Evolutionary conservation across 768 basidiomycete genomes (phyloP).

Genomic region (Boletus huronensis): DNA sequence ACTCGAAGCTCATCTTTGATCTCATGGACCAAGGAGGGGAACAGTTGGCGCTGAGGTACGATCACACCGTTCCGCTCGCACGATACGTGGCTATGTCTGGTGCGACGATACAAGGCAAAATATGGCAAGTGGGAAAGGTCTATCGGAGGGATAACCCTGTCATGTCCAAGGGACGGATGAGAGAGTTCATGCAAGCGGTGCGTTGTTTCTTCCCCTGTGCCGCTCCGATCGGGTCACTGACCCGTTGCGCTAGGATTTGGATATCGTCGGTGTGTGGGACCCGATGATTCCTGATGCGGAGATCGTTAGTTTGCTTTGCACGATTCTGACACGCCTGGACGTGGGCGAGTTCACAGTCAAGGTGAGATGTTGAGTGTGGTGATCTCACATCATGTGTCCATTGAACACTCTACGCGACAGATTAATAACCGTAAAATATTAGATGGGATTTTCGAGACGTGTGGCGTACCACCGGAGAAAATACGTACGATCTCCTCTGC

Average conservation of each 20-base stretch:
- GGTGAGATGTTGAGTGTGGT: conserved; percentile 37
- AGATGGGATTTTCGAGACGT: conserved; percentile 95
- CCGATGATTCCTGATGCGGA: conserved; percentile 98
- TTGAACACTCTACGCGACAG: conserved; percentile 37
- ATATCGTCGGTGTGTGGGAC: conserved; percentile 90
- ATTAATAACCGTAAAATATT: conserved; percentile 95
- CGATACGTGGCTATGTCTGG: conserved; percentile 94
- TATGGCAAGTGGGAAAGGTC: conserved; percentile 99
- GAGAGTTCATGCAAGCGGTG: conserved; percentile 97
- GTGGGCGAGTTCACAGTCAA: conserved; percentile 96
- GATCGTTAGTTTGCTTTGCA: conserved; percentile 75
- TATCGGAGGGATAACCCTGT: conserved; percentile 95
- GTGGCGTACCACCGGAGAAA: conserved; percentile 88
- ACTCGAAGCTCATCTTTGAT: conserved; percentile 96
- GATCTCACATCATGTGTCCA: background rate
- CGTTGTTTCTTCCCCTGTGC: conserved; percentile 17
- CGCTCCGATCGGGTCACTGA: background rate
- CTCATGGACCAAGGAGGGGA: conserved; percentile 97
- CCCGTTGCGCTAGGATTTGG: conserved; percentile 68
- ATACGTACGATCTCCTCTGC: conserved; percentile 92
- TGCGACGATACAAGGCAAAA: conserved; percentile 73
- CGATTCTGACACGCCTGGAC: conserved; percentile 76
- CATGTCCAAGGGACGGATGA: conserved; percentile 97
- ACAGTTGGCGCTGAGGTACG: conserved; percentile 89
- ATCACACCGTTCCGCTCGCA: conserved; percentile 96